Conservation (phyloP, 1,139 yeast genomes). For the Kodamaea anthophila region DNA sequence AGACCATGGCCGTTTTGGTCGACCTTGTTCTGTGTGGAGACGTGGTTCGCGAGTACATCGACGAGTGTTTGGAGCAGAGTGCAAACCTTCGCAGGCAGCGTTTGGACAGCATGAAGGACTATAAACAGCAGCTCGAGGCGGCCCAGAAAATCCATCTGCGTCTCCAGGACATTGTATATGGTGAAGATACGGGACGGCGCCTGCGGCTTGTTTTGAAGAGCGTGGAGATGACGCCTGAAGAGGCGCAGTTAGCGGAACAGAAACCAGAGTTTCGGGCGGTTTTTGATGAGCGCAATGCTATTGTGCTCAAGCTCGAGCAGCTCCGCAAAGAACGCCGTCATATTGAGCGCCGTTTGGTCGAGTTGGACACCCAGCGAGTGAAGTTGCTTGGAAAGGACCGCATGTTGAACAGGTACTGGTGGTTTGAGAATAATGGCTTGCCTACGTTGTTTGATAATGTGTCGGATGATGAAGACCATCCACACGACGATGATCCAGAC, state of each 20-base stretch:
- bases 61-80: slow-evolving; percentile 60
- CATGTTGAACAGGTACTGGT: slow-evolving; percentile 84
- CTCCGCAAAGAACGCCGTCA: slow-evolving; percentile 41
- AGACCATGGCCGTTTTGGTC: slow-evolving; percentile 50
- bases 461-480: slow-evolving; percentile 33
- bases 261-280: slow-evolving; percentile 43
- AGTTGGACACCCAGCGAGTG: slow-evolving; percentile 73
- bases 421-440: slow-evolving; percentile 86
- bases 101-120: slow-evolving; percentile 61
- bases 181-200: slow-evolving; percentile 13
- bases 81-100: slow-evolving; percentile 61
- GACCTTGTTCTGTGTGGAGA: slow-evolving; percentile 54
- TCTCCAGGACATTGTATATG: slow-evolving; percentile 19
- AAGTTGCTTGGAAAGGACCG: slow-evolving; percentile 78
- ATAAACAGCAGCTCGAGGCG: slow-evolving; percentile 44
- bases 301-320: slow-evolving; percentile 35
- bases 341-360: slow-evolving; percentile 53
- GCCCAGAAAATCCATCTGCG: slow-evolving; percentile 42
- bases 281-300: slow-evolving; percentile 37
- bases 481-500: slow-evolving; percentile 27
- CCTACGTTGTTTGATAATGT: slow-evolving; percentile 48
- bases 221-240: slow-evolving; percentile 46
- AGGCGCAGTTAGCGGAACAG: slow-evolving; percentile 38
- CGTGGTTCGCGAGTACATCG: slow-evolving; percentile 59
- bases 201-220: slow-evolving; percentile 26